Evolutionary conservation across 2,329 filamentous ascomycete genomes (phyloP).

Genomic region (Aureobasidium sp.): DNA sequence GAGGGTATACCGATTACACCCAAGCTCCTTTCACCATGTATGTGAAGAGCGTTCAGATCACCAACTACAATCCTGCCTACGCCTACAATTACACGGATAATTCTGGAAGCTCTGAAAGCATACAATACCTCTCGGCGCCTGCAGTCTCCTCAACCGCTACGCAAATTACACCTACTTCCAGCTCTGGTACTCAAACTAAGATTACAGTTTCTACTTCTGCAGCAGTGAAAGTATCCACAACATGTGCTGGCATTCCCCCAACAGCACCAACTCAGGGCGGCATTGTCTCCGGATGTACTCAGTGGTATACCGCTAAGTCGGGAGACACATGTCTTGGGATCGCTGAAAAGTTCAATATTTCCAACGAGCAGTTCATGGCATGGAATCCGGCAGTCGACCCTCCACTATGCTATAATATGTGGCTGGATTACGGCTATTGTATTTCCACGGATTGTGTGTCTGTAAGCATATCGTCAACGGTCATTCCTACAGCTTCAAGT

Average conservation of each 20-base stretch:
- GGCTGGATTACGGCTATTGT: slow-evolving; percentile 22
- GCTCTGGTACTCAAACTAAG: not conserved
- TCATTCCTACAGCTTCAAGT: slow-evolving; percentile 18
- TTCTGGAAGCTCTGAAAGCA: slow-evolving; percentile 43
- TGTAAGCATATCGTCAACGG: not conserved
- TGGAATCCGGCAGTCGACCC: slow-evolving; percentile 24
- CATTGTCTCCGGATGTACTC: slow-evolving; percentile 21
- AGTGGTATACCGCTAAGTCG: slow-evolving; percentile 22
- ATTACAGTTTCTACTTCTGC: not conserved
- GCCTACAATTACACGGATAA: slow-evolving; percentile 40
- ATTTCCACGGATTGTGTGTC: slow-evolving; percentile 19
- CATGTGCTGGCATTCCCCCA: slow-evolving; percentile 15
- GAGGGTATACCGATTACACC: slow-evolving; percentile 28
- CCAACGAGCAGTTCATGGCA: slow-evolving; percentile 19
- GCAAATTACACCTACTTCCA: not conserved
- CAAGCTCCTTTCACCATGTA: slow-evolving; percentile 31
- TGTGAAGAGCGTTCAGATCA: slow-evolving; percentile 29
- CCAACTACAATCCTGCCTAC: slow-evolving; percentile 46
- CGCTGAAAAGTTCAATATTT: slow-evolving; percentile 18
- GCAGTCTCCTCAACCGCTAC: not conserved
- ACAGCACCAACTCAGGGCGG: slow-evolving; percentile 22
- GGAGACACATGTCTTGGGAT: slow-evolving; percentile 22
- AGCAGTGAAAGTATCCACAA: not conserved
- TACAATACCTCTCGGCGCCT: slow-evolving; percentile 40
- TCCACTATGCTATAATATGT: slow-evolving; percentile 20